Conservation (phyloP, 257 asterid species). For the Capsicum pubescens region DNA sequence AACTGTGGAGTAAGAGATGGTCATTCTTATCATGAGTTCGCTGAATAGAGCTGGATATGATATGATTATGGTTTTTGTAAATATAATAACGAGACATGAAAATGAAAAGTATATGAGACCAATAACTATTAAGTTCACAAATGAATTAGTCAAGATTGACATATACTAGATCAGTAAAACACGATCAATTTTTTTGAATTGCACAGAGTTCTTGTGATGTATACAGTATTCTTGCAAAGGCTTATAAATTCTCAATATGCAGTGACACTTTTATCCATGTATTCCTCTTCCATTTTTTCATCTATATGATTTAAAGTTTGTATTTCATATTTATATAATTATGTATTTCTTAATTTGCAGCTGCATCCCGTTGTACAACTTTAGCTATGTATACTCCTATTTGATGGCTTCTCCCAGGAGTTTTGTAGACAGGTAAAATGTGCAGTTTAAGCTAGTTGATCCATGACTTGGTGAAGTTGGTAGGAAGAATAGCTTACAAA, state of each 20-base stretch:
- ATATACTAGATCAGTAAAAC: background rate
- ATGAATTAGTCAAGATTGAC: conserved; percentile 4
- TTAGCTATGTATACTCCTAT: conserved; percentile 79
- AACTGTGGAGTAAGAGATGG: background rate
- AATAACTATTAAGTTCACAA: background rate
- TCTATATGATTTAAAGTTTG: conserved; percentile 1
- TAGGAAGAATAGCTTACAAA: background rate
- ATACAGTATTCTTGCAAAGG: background rate
- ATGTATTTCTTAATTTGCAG: conserved; percentile 45
- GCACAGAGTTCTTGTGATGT: background rate
- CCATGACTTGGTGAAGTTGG: background rate
- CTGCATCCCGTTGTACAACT: conserved; percentile 91
- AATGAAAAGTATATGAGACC: background rate
- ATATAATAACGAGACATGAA: background rate
- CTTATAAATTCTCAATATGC: background rate
- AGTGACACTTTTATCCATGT: conserved; percentile 2
- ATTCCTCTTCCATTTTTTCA: background rate
- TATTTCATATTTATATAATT: background rate
- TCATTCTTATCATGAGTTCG: background rate
- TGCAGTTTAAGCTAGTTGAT: background rate
- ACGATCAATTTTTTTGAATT: background rate
- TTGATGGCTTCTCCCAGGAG: conserved; percentile 85
- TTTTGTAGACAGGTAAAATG: conserved; percentile 87
- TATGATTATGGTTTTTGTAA: background rate
- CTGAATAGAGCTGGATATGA: background rate